A percentile compares a stretch with the other conserved stretches of the same genome.
phyloP scores from a whole-genome alignment of 257 asterid species.

The Solanum medicagineum region DNA sequence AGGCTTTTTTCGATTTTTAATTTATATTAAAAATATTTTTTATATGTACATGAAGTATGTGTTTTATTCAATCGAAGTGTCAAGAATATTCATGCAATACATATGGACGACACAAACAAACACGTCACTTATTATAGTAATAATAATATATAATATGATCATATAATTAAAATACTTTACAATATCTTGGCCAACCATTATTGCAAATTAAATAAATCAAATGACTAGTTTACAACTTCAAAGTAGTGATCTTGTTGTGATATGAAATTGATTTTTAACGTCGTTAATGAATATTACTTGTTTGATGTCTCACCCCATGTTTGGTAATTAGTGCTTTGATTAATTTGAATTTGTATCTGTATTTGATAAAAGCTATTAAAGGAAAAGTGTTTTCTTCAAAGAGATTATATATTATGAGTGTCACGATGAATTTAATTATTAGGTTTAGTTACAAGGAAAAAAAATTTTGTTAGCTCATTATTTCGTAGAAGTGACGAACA shows the following conservation, averaged over 20 bases:
- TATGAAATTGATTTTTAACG: not conserved
- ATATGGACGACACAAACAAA: not conserved
- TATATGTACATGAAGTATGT: too few relatives aligned
- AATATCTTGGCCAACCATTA: not conserved
- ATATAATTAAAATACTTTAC: not conserved
- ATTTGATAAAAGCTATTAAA: not conserved
- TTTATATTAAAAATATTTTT: too few relatives aligned
- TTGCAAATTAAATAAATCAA: not conserved
- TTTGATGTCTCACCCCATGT: not conserved
- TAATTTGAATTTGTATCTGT: not conserved
- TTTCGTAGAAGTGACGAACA: too few relatives aligned
- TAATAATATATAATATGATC: not conserved
- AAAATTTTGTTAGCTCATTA: not conserved
- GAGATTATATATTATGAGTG: not conserved
- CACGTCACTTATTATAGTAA: not conserved
- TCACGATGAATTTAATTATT: not conserved
- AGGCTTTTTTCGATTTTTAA: too few relatives aligned
- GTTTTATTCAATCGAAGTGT: not conserved
- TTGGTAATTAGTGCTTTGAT: too few relatives aligned
- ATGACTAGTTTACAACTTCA: not conserved
- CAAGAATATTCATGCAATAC: not conserved
- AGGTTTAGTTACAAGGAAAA: not conserved
- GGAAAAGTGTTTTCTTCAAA: not conserved
- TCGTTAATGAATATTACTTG: not conserved
- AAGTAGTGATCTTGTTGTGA: not conserved